Conservation (phyloP, 1,284 basidiomycete species). For the Erythrobasidium hasegawianum region DNA sequence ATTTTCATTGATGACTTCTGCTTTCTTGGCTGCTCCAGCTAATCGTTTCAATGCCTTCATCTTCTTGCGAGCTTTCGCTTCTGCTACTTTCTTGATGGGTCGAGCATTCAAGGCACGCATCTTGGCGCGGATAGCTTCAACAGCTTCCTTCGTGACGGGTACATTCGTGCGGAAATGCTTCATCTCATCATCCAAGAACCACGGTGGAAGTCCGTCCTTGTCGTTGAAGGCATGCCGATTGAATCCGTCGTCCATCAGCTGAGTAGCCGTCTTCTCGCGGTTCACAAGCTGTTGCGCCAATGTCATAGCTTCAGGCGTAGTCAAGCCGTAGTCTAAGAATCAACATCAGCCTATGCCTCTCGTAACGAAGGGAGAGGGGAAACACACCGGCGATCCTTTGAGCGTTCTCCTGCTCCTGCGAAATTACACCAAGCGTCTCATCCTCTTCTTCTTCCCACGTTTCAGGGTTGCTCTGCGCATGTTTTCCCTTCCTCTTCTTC, state of each 20-base stretch:
- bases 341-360: too few relatives aligned
- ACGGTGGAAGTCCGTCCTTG: constrained; percentile 85
- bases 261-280: constrained; percentile 78
- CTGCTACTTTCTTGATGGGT: constrained; percentile 97
- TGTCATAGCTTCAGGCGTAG: constrained; percentile 86
- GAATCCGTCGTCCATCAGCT: constrained; percentile 93
- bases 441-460: constrained; percentile 50
- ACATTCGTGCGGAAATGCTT: constrained; percentile 92
- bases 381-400: constrained; percentile 38
- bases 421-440: constrained; percentile 49
- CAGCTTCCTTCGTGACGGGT: constrained; percentile 94
- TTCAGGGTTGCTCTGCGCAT: constrained; percentile 16
- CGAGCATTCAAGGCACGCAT: constrained; percentile 92
- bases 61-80: constrained; percentile 98
- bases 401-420: constrained; percentile 38
- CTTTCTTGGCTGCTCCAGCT: constrained; percentile 93
- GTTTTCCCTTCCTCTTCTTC: constrained; percentile 24
- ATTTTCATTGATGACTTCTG: constrained; percentile 87
- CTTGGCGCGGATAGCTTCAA: constrained; percentile 79
- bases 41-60: constrained; percentile 76
- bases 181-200: constrained; percentile 97
- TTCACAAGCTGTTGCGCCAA: constrained; percentile 91
- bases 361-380: too few relatives aligned
- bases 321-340: constrained; percentile 78
- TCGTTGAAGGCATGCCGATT: constrained; percentile 85